Conservation (phyloP, 2,329 filamentous ascomycete genomes). For the Sphaerulina populicola region DNA sequence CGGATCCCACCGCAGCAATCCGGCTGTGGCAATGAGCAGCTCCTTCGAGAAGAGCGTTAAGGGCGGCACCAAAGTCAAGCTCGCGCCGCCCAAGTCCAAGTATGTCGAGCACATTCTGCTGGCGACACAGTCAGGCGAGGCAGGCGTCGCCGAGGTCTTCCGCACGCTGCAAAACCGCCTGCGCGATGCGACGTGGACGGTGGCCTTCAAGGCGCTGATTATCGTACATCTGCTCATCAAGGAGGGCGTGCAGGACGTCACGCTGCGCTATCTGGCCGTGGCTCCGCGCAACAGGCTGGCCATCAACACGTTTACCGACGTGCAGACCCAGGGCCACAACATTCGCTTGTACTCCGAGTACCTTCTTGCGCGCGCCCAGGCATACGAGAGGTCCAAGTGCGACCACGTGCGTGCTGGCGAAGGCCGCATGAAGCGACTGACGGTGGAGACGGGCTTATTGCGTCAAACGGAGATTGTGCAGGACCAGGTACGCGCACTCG, state of each 20-base stretch:
- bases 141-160: slow-evolving; percentile 91
- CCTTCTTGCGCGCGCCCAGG: slow-evolving; percentile 69
- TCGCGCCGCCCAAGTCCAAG: slow-evolving; percentile 90
- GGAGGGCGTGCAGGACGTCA: slow-evolving; percentile 83
- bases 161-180: slow-evolving; percentile 79
- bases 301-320: slow-evolving; percentile 86
- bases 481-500: slow-evolving; percentile 70
- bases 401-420: slow-evolving; percentile 85
- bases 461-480: slow-evolving; percentile 89
- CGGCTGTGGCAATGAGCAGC: slow-evolving; percentile 54
- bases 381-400: slow-evolving; percentile 73
- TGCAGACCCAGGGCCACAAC: slow-evolving; percentile 89
- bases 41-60: slow-evolving; percentile 99
- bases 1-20: slow-evolving; percentile 14
- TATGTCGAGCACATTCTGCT: slow-evolving; percentile 98
- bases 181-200: slow-evolving; percentile 97
- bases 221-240: slow-evolving; percentile 96
- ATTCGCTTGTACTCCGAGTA: slow-evolving; percentile 89
- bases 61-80: slow-evolving; percentile 94
- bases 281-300: slow-evolving; percentile 70
- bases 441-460: slow-evolving; percentile 83
- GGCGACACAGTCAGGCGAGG: slow-evolving; percentile 88
- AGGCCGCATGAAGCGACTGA: slow-evolving; percentile 71
- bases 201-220: slow-evolving; percentile 95
- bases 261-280: slow-evolving; percentile 72